These are phyloP conservation scores for Fragilaria radians DNA, from an alignment of 108 stramenopile species.

Conservation along the genomic window DNA sequence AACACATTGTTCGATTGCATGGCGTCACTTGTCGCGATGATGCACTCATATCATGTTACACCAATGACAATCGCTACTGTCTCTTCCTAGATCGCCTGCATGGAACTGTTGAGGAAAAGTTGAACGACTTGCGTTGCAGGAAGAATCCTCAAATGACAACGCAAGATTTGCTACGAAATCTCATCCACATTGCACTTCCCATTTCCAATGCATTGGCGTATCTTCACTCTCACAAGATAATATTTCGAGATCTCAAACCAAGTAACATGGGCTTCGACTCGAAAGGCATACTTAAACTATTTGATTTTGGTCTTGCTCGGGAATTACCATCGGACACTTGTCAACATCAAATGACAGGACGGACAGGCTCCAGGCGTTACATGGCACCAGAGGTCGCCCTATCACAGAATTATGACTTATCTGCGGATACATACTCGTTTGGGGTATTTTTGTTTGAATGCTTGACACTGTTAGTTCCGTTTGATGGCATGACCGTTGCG, in stretches of 20 bases:
- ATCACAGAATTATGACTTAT: constrained; percentile 62
- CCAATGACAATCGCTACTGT: constrained; percentile 26
- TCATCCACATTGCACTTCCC: constrained; percentile 10
- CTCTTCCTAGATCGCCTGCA: constrained; percentile 57
- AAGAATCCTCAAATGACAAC: neutral
- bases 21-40: constrained; percentile 1
- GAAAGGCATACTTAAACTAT: constrained; percentile 45
- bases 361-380: constrained; percentile 75
- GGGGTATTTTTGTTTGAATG: constrained; percentile 69
- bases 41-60: neutral
- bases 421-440: constrained; percentile 64
- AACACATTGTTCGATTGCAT: constrained; percentile 21
- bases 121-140: constrained; percentile 21
- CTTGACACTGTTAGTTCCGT: constrained; percentile 48
- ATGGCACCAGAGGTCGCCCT: constrained; percentile 61
- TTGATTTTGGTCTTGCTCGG: constrained; percentile 57
- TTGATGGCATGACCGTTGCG: constrained; percentile 47
- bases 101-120: constrained; percentile 35
- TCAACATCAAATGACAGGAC: constrained; percentile 58
- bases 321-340: constrained; percentile 33
- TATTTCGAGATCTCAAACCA: constrained; percentile 74
- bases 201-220: constrained; percentile 51
- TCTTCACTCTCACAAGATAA: constrained; percentile 58
- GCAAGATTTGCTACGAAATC: no score
- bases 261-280: constrained; percentile 61